A percentile compares a stretch with the other conserved stretches of the same genome.
phyloP scores from a whole-genome alignment of 192 early-diverging fungal genomes.

The Coemansia erecta region DNA sequence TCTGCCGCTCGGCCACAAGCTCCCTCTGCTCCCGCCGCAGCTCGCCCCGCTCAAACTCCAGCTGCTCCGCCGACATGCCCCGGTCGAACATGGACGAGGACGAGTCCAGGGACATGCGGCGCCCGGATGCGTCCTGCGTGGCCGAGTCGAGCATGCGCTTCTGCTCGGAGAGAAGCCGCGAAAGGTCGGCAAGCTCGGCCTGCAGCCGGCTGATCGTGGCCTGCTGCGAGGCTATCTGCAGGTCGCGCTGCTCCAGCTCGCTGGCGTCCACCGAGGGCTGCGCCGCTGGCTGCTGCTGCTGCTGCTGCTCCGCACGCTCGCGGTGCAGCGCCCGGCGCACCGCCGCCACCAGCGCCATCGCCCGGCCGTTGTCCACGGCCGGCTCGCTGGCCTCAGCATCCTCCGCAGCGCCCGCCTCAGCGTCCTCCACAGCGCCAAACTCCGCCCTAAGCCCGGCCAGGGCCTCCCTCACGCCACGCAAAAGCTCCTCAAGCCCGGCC shows the following conservation, averaged over 20 bases:
- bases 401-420: not conserved
- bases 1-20: slow-evolving; percentile 62
- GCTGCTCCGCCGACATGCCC: slow-evolving; percentile 47
- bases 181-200: slow-evolving; percentile 22
- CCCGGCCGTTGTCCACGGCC: not conserved
- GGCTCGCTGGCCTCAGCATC: slow-evolving; percentile 13
- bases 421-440: slow-evolving; percentile 5
- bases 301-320: slow-evolving; percentile 9
- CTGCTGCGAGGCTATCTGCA: slow-evolving; percentile 51
- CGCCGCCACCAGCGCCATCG: slow-evolving; percentile 38
- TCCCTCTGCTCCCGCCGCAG: slow-evolving; percentile 54
- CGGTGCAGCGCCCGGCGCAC: slow-evolving; percentile 12
- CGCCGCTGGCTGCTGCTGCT: slow-evolving; percentile 19
- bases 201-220: slow-evolving; percentile 23
- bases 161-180: slow-evolving; percentile 37
- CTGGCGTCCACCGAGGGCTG: slow-evolving; percentile 3
- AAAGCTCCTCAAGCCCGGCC: slow-evolving; percentile 23
- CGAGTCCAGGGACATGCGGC: slow-evolving; percentile 14
- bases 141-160: slow-evolving; percentile 31
- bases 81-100: too few relatives aligned
- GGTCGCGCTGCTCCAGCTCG: slow-evolving; percentile 54
- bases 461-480: slow-evolving; percentile 15
- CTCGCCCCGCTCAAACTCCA: slow-evolving; percentile 48
- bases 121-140: slow-evolving; percentile 9
- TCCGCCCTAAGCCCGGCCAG: slow-evolving; percentile 16